A percentile compares a stretch with the other conserved stretches of the same genome.
Conservation (phyloP, 2,329 filamentous ascomycete genomes). For the Aureobasidium sp. region DNA sequence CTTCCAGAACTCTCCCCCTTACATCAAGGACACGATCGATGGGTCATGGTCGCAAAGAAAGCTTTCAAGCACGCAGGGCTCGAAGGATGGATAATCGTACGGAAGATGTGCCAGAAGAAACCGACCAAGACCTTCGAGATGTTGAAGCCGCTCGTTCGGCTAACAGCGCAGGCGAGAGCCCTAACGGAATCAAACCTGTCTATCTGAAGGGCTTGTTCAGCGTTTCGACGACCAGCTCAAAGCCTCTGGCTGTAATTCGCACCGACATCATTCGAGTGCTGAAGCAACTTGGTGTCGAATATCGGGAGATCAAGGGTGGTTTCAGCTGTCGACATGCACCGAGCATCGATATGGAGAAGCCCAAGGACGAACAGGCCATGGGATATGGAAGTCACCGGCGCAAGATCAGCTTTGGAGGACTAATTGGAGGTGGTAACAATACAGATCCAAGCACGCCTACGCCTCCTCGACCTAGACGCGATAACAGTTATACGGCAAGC, state of each 20-base stretch:
- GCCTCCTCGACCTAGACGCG: slow-evolving; percentile 43
- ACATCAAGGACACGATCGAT: slow-evolving; percentile 77
- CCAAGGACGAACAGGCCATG: slow-evolving; percentile 28
- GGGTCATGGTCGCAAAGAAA: slow-evolving; percentile 81
- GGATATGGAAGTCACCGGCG: slow-evolving; percentile 55
- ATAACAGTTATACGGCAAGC: slow-evolving; percentile 74
- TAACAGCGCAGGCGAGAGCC: slow-evolving; percentile 46
- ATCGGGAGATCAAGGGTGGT: slow-evolving; percentile 83
- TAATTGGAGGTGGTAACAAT: slow-evolving; percentile 57
- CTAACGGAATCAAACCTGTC: slow-evolving; percentile 84
- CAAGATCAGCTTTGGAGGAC: slow-evolving; percentile 76
- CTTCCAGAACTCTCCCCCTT: slow-evolving; percentile 43
- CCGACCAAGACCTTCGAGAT: slow-evolving; percentile 67
- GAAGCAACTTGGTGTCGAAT: slow-evolving; percentile 81
- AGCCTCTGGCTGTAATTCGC: slow-evolving; percentile 77
- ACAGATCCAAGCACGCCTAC: slow-evolving; percentile 58
- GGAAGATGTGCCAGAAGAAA: slow-evolving; percentile 82
- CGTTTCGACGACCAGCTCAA: slow-evolving; percentile 91
- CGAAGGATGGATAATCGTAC: slow-evolving; percentile 51
- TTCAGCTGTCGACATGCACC: slow-evolving; percentile 85
- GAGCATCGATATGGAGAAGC: slow-evolving; percentile 73
- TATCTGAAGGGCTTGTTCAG: slow-evolving; percentile 96
- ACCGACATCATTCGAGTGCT: slow-evolving; percentile 86
- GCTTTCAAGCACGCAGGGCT: slow-evolving; percentile 78
- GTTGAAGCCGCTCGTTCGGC: slow-evolving; percentile 32